These are phyloP conservation scores for Collariella sp. DNA, from an alignment of 495 filamentous ascomycete genomes.

Conservation along the genomic window DNA sequence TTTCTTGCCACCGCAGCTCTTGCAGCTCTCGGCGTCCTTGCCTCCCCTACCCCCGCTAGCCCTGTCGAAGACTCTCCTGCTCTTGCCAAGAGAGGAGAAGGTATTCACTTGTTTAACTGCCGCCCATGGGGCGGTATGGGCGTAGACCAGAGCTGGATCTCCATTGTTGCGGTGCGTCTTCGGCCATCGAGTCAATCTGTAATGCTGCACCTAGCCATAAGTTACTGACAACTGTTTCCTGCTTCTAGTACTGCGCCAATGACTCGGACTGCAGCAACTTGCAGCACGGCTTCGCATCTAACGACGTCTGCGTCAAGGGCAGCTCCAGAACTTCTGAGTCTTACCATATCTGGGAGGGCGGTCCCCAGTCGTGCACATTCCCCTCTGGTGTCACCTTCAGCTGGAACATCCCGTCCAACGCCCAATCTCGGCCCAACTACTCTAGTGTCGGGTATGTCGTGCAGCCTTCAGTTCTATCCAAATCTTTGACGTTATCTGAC, in stretches of 20 bases:
- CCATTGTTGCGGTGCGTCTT: constrained; percentile 5
- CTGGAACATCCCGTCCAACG: constrained; percentile 13
- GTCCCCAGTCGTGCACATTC: constrained; percentile 9
- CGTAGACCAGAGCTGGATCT: constrained; percentile 1
- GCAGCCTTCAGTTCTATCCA: background rate
- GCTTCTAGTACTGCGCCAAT: constrained; percentile 6
- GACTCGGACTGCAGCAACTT: constrained; percentile 7
- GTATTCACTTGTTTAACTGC: constrained; percentile 8
- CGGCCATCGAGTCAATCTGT: no score
- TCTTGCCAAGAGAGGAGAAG: no score
- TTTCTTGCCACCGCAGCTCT: background rate
- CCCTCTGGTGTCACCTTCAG: constrained; percentile 6
- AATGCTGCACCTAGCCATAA: no score
- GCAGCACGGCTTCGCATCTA: background rate
- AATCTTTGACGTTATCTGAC: background rate
- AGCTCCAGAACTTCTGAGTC: background rate
- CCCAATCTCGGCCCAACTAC: constrained; percentile 9
- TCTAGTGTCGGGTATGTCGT: constrained; percentile 1
- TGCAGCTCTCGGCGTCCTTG: background rate
- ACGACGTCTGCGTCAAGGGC: constrained; percentile 3
- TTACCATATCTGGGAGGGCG: constrained; percentile 9
- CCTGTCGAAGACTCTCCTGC: no score
- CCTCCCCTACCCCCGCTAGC: background rate
- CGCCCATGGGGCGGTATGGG: background rate
- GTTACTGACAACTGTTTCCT: background rate